These are phyloP conservation scores for Pichia cabralensis DNA, from an alignment of 805 yeast genomes.

Conservation along the genomic window DNA sequence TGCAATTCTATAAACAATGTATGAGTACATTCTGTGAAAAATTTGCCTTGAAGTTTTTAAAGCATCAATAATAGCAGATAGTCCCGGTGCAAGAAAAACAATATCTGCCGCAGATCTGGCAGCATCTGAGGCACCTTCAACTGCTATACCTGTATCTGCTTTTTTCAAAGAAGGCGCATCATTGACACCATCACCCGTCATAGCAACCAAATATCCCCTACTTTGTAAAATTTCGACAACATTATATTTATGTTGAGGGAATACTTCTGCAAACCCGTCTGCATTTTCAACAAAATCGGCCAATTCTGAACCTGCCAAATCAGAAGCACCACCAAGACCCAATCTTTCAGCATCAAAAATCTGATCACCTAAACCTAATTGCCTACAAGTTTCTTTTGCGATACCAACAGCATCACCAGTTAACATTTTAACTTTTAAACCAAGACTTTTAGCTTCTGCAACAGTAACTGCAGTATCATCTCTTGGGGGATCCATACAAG, in stretches of 20 bases:
- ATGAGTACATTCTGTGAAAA: constrained; percentile 97
- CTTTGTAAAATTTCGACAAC: constrained; percentile 90
- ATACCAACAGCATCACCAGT: constrained; percentile 99
- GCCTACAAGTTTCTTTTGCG: constrained; percentile 96
- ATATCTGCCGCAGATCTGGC: constrained; percentile 94
- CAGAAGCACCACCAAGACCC: constrained; percentile 87
- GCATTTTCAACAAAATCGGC: constrained; percentile 94
- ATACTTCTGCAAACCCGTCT: constrained; percentile 95
- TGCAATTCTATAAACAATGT: constrained; percentile 94
- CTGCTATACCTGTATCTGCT: constrained; percentile 92
- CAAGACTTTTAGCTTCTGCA: constrained; percentile 78
- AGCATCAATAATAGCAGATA: constrained; percentile 87
- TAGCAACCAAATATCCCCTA: constrained; percentile 92
- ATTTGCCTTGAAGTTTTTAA: constrained; percentile 89
- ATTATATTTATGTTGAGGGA: constrained; percentile 93
- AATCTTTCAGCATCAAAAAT: constrained; percentile 92
- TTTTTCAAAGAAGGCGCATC: constrained; percentile 94
- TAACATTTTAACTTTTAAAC: constrained; percentile 92
- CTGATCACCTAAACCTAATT: constrained; percentile 91
- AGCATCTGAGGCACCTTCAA: constrained; percentile 94
- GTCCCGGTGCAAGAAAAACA: constrained; percentile 90
- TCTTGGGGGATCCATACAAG: constrained; percentile 98
- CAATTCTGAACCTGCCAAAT: constrained; percentile 92
- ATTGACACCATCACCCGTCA: constrained; percentile 98
- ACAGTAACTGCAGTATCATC: constrained; percentile 95